Evolutionary conservation across 75 land plant genomes (phyloP).

Genomic region (Pinus taeda): DNA sequence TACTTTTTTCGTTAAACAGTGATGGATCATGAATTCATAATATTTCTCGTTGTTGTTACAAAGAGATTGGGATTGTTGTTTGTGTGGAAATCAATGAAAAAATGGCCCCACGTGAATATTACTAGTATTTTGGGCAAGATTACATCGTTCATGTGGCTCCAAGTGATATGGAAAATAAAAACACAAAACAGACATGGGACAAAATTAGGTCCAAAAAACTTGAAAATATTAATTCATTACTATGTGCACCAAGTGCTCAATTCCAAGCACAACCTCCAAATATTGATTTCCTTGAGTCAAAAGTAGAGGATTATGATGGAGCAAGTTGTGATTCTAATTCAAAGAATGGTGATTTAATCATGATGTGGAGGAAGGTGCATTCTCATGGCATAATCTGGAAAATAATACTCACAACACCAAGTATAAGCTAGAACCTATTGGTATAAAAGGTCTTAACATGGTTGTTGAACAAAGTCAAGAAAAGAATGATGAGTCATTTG

Average conservation of each 20-base stretch:
- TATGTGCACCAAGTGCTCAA: conserved; percentile 8
- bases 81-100: conserved; percentile 76
- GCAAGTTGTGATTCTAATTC: conserved; percentile 6
- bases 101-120: conserved; percentile 71
- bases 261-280: conserved; percentile 10
- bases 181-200: conserved; percentile 39
- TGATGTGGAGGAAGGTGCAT: background rate
- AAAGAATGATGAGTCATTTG: no score
- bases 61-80: conserved; percentile 86
- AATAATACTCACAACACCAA: no score
- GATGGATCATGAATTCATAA: conserved; percentile 78
- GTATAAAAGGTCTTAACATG: no score
- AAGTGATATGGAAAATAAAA: conserved; percentile 77
- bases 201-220: conserved; percentile 32
- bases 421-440: no score
- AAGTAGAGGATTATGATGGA: conserved; percentile 9
- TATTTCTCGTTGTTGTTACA: conserved; percentile 85
- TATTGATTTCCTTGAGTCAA: conserved; percentile 4
- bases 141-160: conserved; percentile 79
- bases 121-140: conserved; percentile 86
- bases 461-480: no score
- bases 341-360: conserved; percentile 9
- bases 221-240: conserved; percentile 8
- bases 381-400: background rate
- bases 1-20: conserved; percentile 66